Evolutionary conservation across 495 filamentous ascomycete species (phyloP).

Genomic region (Choiromyces venosus): DNA sequence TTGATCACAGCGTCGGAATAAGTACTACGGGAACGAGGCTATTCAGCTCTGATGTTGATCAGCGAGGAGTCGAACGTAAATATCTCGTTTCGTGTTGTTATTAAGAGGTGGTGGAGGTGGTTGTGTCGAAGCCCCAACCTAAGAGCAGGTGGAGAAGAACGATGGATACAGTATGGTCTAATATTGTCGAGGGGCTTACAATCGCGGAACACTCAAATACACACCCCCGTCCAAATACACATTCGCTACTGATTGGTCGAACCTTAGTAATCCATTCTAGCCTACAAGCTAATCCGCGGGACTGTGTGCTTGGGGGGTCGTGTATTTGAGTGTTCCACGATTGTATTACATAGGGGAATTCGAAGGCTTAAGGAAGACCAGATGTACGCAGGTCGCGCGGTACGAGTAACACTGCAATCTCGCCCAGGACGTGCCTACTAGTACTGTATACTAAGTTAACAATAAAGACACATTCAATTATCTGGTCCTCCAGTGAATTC

Average conservation of each 20-base stretch:
- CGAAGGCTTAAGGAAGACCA: not conserved
- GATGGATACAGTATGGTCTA: not conserved
- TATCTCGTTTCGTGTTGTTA: not conserved
- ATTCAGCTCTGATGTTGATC: not conserved
- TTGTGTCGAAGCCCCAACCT: not conserved
- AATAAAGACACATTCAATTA: not conserved
- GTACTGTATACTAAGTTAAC: not conserved
- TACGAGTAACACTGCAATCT: not conserved
- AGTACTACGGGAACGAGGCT: not conserved
- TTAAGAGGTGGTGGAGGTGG: not conserved
- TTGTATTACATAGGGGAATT: not conserved
- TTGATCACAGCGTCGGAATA: not conserved
- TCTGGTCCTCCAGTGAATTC: not conserved
- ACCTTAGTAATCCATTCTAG: too few relatives aligned
- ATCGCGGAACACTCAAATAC: too few relatives aligned
- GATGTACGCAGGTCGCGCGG: not conserved
- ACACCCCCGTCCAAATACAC: too few relatives aligned
- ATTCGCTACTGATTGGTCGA: too few relatives aligned
- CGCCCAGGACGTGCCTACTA: not conserved
- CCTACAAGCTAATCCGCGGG: too few relatives aligned
- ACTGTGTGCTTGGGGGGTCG: too few relatives aligned
- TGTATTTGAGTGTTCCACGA: too few relatives aligned
- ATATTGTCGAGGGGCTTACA: not conserved
- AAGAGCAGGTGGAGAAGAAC: not conserved
- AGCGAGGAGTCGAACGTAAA: not conserved